These are phyloP conservation scores for Pythium rishiriense DNA, from an alignment of 352 stramenopile species.

Conservation along the genomic window DNA sequence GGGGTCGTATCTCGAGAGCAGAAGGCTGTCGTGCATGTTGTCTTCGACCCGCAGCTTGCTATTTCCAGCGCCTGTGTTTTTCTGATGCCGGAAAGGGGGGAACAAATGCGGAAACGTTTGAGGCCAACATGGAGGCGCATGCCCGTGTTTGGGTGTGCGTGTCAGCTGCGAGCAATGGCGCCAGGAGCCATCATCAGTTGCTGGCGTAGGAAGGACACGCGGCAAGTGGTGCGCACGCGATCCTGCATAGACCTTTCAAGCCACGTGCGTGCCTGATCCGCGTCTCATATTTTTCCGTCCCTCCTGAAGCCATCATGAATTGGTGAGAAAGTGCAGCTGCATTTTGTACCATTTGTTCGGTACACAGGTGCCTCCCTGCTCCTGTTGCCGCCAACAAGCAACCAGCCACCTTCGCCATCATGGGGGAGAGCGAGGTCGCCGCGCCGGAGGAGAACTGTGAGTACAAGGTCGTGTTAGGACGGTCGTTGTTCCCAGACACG, in stretches of 20 bases:
- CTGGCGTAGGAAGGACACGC: constrained; percentile 1
- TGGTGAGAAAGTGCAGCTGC: constrained; percentile 5
- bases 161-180: neutral
- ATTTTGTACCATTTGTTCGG: constrained; percentile 6
- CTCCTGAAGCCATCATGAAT: neutral
- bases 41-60: neutral
- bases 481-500: constrained; percentile 41
- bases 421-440: constrained; percentile 6
- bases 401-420: too few relatives aligned
- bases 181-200: neutral
- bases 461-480: constrained; percentile 56
- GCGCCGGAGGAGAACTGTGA: constrained; percentile 47
- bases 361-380: neutral
- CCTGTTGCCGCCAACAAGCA: neutral
- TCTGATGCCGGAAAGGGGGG: neutral
- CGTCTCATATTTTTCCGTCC: constrained; percentile 16
- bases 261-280: constrained; percentile 17
- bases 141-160: neutral
- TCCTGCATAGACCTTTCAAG: constrained; percentile 8
- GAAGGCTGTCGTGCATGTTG: neutral
- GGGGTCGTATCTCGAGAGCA: neutral
- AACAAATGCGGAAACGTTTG: neutral
- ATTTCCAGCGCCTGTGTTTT: neutral
- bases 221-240: constrained; percentile 26
- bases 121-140: neutral